These are phyloP conservation scores for Cystobasidium tubakii DNA, from an alignment of 768 basidiomycete genomes.

Conservation along the genomic window DNA sequence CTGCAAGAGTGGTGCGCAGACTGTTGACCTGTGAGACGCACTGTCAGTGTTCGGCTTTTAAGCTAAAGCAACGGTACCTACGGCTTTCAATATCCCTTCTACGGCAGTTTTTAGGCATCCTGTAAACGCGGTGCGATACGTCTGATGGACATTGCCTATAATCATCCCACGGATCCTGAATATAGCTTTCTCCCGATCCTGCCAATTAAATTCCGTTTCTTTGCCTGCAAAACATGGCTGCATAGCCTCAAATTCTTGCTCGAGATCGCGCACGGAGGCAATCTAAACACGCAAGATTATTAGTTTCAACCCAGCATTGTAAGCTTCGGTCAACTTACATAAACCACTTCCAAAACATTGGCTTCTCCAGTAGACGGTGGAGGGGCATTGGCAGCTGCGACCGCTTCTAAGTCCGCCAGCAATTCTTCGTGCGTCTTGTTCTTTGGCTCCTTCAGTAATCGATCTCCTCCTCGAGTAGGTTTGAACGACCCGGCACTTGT, in stretches of 20 bases:
- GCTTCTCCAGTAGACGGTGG: conserved; percentile 4
- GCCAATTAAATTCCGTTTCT: conserved; percentile 96
- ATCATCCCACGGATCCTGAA: conserved; percentile 49
- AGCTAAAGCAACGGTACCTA: conserved; percentile 50
- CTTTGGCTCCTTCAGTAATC: conserved; percentile 26
- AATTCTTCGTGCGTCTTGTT: conserved; percentile 27
- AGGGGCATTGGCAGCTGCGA: conserved; percentile 25
- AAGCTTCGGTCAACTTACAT: background rate
- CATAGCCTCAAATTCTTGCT: conserved; percentile 76
- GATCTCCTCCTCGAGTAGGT: conserved; percentile 13
- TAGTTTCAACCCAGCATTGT: background rate
- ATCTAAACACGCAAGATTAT: conserved; percentile 52
- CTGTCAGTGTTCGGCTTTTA: conserved; percentile 3
- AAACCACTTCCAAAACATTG: conserved; percentile 3
- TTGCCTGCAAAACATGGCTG: conserved; percentile 79
- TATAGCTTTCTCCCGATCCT: conserved; percentile 58
- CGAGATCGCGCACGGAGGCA: conserved; percentile 76
- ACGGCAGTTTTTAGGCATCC: conserved; percentile 70
- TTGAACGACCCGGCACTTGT: background rate
- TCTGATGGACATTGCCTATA: conserved; percentile 64
- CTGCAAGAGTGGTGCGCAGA: conserved; percentile 81
- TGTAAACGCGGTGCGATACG: conserved; percentile 70
- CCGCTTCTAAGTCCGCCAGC: conserved; percentile 19
- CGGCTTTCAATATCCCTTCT: conserved; percentile 77
- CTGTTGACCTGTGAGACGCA: conserved; percentile 63